These are phyloP conservation scores for Candida ipomoeae DNA, from an alignment of 805 yeast species.

Conservation along the genomic window DNA sequence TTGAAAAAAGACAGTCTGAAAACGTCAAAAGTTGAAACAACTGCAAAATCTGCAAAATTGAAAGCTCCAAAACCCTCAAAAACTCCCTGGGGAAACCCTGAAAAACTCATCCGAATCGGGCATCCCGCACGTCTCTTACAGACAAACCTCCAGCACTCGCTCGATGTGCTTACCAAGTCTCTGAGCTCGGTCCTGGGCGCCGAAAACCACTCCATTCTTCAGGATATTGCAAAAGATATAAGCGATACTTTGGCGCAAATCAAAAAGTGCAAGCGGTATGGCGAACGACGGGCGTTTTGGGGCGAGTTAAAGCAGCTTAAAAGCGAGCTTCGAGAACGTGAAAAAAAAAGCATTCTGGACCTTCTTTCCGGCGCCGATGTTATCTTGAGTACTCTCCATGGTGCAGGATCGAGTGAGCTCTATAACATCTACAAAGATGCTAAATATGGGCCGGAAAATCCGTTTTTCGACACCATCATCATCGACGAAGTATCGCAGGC, in stretches of 20 bases:
- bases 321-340: conserved; percentile 66
- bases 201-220: conserved; percentile 43
- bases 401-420: conserved; percentile 72
- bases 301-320: conserved; percentile 62
- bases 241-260: conserved; percentile 51
- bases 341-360: conserved; percentile 56
- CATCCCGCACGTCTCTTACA: conserved; percentile 85
- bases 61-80: conserved; percentile 21
- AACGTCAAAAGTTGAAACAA: background rate
- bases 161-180: conserved; percentile 64
- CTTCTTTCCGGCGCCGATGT: conserved; percentile 60
- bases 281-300: conserved; percentile 66
- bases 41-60: conserved; percentile 3
- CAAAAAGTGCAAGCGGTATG: conserved; percentile 58
- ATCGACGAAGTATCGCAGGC: conserved; percentile 96
- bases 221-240: conserved; percentile 70
- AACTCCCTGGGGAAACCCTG: conserved; percentile 12
- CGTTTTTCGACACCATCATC: conserved; percentile 70
- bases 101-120: conserved; percentile 72
- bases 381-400: conserved; percentile 81
- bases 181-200: conserved; percentile 45
- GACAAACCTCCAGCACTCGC: conserved; percentile 60
- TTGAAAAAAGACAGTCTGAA: background rate
- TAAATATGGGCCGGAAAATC: conserved; percentile 20
- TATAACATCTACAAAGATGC: conserved; percentile 45